Evolutionary conservation across 164 flowering plant genomes (phyloP).

Genomic region (Annona cherimola): DNA sequence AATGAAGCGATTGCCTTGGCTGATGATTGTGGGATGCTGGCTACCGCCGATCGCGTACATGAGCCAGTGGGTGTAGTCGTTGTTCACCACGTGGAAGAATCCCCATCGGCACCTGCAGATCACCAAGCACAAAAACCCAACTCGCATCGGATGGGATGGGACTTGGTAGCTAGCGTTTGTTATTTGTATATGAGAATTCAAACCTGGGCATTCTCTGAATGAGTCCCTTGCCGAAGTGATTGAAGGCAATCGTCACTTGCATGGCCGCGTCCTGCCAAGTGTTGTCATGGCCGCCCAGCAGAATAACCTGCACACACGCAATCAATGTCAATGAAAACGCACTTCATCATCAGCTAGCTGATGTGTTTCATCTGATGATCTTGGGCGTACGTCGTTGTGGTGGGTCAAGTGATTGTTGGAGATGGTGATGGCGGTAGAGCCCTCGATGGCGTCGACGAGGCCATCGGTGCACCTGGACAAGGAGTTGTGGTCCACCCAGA

Average conservation of each 20-base stretch:
- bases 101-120: slow-evolving; percentile 46
- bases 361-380: background rate
- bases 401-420: slow-evolving; percentile 69
- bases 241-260: slow-evolving; percentile 74
- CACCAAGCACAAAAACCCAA: background rate
- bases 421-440: slow-evolving; percentile 68
- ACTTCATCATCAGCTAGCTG: background rate
- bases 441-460: slow-evolving; percentile 49
- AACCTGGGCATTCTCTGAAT: slow-evolving; percentile 75
- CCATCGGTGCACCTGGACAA: slow-evolving; percentile 60
- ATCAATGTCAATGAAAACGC: background rate
- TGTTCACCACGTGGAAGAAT: slow-evolving; percentile 66
- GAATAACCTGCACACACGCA: slow-evolving; percentile 44
- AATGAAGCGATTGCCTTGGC: slow-evolving; percentile 76
- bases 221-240: slow-evolving; percentile 64
- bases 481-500: slow-evolving; percentile 74
- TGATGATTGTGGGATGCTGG: slow-evolving; percentile 58
- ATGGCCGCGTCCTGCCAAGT: slow-evolving; percentile 33
- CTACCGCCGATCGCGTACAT: slow-evolving; percentile 94
- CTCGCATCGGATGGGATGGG: background rate
- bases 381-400: slow-evolving; percentile 51
- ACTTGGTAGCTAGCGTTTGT: background rate
- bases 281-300: slow-evolving; percentile 62
- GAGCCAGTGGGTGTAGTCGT: slow-evolving; percentile 74
- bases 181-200: background rate